Conservation (phyloP, 208 protist species). For the Porcisia deanei region DNA sequence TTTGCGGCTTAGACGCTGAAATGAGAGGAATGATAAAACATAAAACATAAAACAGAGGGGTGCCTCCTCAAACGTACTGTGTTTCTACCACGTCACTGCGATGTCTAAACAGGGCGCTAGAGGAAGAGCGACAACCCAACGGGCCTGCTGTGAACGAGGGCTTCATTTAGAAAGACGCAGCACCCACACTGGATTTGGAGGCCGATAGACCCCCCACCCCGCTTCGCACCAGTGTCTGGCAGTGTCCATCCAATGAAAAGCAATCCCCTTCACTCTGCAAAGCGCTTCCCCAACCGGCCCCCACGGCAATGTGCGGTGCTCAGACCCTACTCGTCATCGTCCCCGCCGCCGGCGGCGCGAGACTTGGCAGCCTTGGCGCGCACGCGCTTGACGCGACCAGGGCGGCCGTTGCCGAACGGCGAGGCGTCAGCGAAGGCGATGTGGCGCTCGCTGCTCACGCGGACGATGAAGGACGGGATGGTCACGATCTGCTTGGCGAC, state of each 20-base stretch:
- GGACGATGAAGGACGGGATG: slow-evolving; percentile 99
- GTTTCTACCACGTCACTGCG: neutral
- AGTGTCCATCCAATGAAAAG: neutral
- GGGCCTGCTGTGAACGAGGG: neutral
- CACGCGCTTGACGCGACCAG: slow-evolving; percentile 96
- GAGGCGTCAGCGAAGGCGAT: slow-evolving; percentile 98
- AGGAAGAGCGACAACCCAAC: neutral
- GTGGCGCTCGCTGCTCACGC: slow-evolving; percentile 98
- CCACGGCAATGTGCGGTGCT: neutral
- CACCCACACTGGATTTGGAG: neutral
- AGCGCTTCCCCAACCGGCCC: neutral
- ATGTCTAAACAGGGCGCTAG: neutral
- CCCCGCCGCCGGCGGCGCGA: slow-evolving; percentile 51
- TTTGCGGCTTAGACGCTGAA: too few relatives aligned
- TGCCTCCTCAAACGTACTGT: too few relatives aligned
- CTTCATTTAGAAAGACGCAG: neutral
- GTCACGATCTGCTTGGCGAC: slow-evolving; percentile 99
- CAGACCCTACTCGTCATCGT: slow-evolving; percentile 32
- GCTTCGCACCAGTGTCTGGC: neutral
- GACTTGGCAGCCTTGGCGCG: slow-evolving; percentile 81
- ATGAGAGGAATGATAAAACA: too few relatives aligned
- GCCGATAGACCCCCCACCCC: neutral
- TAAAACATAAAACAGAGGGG: too few relatives aligned
- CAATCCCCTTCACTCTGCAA: neutral
- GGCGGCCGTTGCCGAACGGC: slow-evolving; percentile 95